Evolutionary conservation across 768 basidiomycete species (phyloP).

Genomic region (Lanmaoa pseudosensibilis): DNA sequence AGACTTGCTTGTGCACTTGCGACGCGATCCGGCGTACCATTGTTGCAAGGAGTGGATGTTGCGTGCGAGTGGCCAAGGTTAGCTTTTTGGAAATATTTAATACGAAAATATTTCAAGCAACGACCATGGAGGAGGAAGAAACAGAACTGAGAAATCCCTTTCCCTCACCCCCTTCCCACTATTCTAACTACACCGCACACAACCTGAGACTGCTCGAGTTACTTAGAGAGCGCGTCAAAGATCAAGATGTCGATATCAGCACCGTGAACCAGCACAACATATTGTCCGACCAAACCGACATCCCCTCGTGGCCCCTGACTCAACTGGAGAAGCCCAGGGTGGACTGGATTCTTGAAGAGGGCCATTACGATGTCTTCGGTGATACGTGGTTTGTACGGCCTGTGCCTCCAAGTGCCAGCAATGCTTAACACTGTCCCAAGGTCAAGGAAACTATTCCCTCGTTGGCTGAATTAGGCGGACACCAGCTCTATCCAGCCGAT

Average conservation of each 20-base stretch:
- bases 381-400: slow-evolving; percentile 83
- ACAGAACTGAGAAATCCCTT: slow-evolving; percentile 83
- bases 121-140: slow-evolving; percentile 56
- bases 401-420: slow-evolving; percentile 10
- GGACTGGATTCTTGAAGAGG: slow-evolving; percentile 89
- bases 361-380: slow-evolving; percentile 80
- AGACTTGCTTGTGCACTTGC: slow-evolving; percentile 86
- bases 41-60: neutral
- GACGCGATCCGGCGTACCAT: slow-evolving; percentile 83
- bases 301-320: slow-evolving; percentile 75
- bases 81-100: too few species aligned
- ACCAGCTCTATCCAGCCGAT: slow-evolving; percentile 77
- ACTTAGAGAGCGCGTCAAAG: slow-evolving; percentile 53
- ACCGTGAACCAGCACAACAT: slow-evolving; percentile 57
- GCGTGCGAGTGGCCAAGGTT: too few species aligned
- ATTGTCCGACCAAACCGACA: slow-evolving; percentile 66
- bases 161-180: slow-evolving; percentile 85
- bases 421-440: slow-evolving; percentile 39
- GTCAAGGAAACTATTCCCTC: slow-evolving; percentile 83
- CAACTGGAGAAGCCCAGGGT: slow-evolving; percentile 84
- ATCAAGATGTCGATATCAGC: slow-evolving; percentile 36
- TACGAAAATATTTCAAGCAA: neutral
- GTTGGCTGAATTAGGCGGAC: slow-evolving; percentile 76
- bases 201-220: slow-evolving; percentile 70
- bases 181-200: slow-evolving; percentile 70